Base-by-base conservation (phyloP, 2,329 filamentous ascomycete genomes). In the Aureobasidium subglaciale region DNA sequence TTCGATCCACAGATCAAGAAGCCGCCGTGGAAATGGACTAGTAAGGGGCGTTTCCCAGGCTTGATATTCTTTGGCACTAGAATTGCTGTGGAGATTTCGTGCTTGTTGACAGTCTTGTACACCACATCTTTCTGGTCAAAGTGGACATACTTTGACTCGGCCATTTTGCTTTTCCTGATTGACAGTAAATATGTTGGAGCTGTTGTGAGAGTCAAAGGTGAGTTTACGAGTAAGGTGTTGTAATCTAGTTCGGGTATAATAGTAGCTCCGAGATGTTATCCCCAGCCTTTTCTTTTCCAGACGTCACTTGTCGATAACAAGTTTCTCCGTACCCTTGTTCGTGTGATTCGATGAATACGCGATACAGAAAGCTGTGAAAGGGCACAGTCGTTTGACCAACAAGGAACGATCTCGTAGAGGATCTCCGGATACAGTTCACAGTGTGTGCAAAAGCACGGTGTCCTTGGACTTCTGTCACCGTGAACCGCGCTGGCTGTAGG, bases 21-120 rank as follows among this genome's bases (percentile, higher is more conserved):
- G 18, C 75, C 75, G 16, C 75, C 74, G 40, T 77, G 75, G 49
- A 72, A 75, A 34, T 70, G 71, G 25, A 76, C 63, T 11, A 75
- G 64, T 0, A 75, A 46, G 0, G 74, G 73, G n/a, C 16, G 37
- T 43, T 70, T 65, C 8, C 69, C 69, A 0, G 63, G 58, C 7
- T 63, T 60, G 3, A 70, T 55, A 1, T 61, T 58, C 48, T 73
- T 71, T 1, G 75, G 73, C 1, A 75, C 63, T 0, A 76, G 59
- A 18, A 77, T 61, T 24, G 65, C 71, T 4, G 65, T 65, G 16
- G 65, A 63, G 35, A 74, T 73, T 0, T 61, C 59, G 42, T 75
- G 70, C 46, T 66, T 60, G 38, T 63, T 59, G 43, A 75, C 63
- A 13, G 63, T 66, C 53, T 76, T 78, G 62, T 75, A 78, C 5